Base-by-base conservation (phyloP, 2,329 filamentous ascomycete genomes). In the Aureobasidium sp. region DNA sequence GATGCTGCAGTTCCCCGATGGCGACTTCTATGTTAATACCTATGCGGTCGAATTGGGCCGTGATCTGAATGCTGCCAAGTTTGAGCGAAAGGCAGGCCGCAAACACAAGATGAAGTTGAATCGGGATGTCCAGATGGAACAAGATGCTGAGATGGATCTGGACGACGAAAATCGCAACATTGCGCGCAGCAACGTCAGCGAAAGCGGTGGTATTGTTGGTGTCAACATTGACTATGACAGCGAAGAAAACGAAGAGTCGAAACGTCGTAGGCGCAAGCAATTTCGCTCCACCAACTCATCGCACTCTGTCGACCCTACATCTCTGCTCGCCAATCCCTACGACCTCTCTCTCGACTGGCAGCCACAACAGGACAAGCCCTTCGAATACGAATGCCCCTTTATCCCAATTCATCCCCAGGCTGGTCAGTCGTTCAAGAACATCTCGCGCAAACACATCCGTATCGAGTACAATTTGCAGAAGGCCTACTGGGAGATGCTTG, bases 21-120 rank as follows among this genome's bases (percentile, higher is more conserved):
- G 88, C 70, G 82, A 85, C 61, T 91, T 89, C 72, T 88, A 89
- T 73, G 88, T 92, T 85, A 90, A 85, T 57, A 90, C 87, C 1
- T 87, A 86, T 67, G 81, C 83, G 58, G 82, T 91, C 67, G 82
- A 89, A 62, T 83, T 92, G 31, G 88, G 88, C 60, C 85, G 89
- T 64, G 88, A 91, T 72, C 80, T 85, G 68, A 75, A 79, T 58
- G 85, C 85, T 11, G 74, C 84, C 40, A 64, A 62, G 49, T 59
- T 62, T 24, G 56, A 63, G 33, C 58, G 54, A 15, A 58, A 63
- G 49, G 40, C 61, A 48, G 54, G 50, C 24, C 65, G 62, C 24
- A 40, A 60, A 29, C 49, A 61, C 39, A 65, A 61, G 58, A 67
- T 50, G 42, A 59, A 56, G 22, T 19, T 58, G 42, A 58, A 58